Conservation (phyloP, 805 yeast genomes). For the Blastobotrys parvus region DNA sequence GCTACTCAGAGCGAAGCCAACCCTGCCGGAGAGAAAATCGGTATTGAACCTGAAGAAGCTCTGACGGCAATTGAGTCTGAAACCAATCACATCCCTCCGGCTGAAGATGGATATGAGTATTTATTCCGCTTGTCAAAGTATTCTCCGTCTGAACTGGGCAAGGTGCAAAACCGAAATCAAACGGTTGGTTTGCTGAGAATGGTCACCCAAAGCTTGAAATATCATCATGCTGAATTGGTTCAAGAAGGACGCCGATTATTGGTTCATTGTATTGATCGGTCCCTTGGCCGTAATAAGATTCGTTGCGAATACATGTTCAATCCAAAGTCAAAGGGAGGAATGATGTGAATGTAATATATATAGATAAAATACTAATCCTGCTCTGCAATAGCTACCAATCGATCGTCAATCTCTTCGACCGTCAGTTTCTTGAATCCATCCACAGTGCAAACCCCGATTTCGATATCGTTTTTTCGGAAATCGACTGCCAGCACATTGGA, state of each 20-base stretch:
- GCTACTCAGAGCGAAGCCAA: not conserved
- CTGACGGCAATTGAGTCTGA: constrained; percentile 6
- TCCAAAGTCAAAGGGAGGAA: not conserved
- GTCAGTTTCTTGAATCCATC: constrained; percentile 53
- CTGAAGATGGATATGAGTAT: constrained; percentile 44
- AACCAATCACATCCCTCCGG: constrained; percentile 4
- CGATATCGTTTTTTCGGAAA: constrained; percentile 87
- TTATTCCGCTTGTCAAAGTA: constrained; percentile 35
- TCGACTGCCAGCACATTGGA: constrained; percentile 86
- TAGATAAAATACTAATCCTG: constrained; percentile 64
- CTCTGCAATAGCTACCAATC: constrained; percentile 91
- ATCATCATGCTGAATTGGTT: constrained; percentile 24
- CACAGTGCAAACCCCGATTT: constrained; percentile 78
- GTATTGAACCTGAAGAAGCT: constrained; percentile 5
- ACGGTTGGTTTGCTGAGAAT: constrained; percentile 45
- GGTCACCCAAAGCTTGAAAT: constrained; percentile 18
- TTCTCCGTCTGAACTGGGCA: constrained; percentile 24
- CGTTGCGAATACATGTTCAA: constrained; percentile 8
- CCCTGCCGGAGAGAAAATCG: not conserved
- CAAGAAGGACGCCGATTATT: constrained; percentile 11
- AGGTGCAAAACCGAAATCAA: constrained; percentile 37
- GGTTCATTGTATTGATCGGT: constrained; percentile 11
- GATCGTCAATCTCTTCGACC: constrained; percentile 87
- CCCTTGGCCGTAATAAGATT: constrained; percentile 8
- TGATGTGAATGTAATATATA: too few species aligned